Base-by-base conservation (phyloP, 805 yeast species). In the Sugiyamaella boreocaroliniensis region DNA sequence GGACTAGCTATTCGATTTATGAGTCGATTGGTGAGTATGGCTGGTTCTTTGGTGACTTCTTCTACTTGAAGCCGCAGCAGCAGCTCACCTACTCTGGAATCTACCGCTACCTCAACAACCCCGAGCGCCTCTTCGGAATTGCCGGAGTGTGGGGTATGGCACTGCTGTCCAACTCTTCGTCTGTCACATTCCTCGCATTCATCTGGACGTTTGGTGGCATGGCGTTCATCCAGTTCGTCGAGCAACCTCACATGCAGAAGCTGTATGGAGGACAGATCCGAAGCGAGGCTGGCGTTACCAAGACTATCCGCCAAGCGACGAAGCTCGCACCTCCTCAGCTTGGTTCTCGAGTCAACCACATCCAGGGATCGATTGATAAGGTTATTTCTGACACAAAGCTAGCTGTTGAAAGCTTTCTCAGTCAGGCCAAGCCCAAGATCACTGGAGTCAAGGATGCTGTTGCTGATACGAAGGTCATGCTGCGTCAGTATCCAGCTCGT, bases 1-100 rank as follows among this genome's bases (percentile, higher is more conserved):
- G 88, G 85, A 83, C 88, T 37, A 81, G 85, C 58, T 61, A 74
- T 20, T 85, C 88, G 29, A 85, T 86, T 40, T 76, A 81, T 57
- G 79, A 79, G 44, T 81, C 86, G 48, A 80, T 86, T 58, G 92
- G 92, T 1, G 85, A 84, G 55, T 85, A 83, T 67, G 93, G 95
- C n/a, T 86, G 93, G 93, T 86, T 86, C 62, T 86, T 83, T 66
- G 95, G 95, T 53, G 95, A 86, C 66, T 86, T 86, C 68, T 86
- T 86, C 68, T 70, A 85, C 53, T 80, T 85, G 18, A 72, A 72
- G 20, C 26, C 45, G 7, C 47, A 50, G 72, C 68, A 77, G 7
- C 73, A 73, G 57, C 72, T 86, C 59, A 81, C 90, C 0, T 83
- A 83, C 57, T 85, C 86, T 34, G 95, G 95, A 48, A 86, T 86